Evolutionary conservation across 805 yeast genomes (phyloP), one percentile per base, ranked within the genome.

Genomic region (Candida broadrunensis): DNA sequence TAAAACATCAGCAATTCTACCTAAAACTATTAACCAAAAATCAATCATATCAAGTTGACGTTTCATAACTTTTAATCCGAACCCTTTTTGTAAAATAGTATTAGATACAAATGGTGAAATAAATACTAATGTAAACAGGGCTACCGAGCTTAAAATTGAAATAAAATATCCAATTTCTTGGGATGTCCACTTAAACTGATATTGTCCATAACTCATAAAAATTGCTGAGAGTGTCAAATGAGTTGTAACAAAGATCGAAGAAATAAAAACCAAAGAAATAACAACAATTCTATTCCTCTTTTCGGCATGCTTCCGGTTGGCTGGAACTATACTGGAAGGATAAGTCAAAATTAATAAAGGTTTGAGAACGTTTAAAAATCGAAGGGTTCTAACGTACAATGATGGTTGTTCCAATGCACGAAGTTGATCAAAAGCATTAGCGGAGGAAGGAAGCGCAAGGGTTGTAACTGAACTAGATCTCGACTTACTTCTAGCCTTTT

Each of bases 331-430:
- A 31, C 54, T 59, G 11, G 65, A 57, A 1, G 81, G 73, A 18
- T 81, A 56, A 77, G 81, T 75, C 14, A 84, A 56, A 26, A 74
- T 51, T 42, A 69, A 70, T 34, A 84, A 55, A 1, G 86, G 81
- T 11, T 55, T 49, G 36, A 65, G 46, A 27, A 63, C 47, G 37
- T 54, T 53, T 44, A 49, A 31, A 4, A 32, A 2, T 16, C 7
- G 26, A 33, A 15, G 18, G 32, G 17, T 14, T 32, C 17, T 29
- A 4, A 23, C 18, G 18, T 21, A 16, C 18, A 15, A 15, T 21
- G 33, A 21, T n/a, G 15, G 20, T 17, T 12, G 37, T 23, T 38
- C 35, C 3, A 33, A 37, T 8, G 18, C 34, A 19, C 33, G 32
- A 6, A 33, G 20, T 34, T 32, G 42, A 5, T 23, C n/a, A 6